Conservation (phyloP, 140 eudicot genomes). For the Stevia rebaudiana region DNA sequence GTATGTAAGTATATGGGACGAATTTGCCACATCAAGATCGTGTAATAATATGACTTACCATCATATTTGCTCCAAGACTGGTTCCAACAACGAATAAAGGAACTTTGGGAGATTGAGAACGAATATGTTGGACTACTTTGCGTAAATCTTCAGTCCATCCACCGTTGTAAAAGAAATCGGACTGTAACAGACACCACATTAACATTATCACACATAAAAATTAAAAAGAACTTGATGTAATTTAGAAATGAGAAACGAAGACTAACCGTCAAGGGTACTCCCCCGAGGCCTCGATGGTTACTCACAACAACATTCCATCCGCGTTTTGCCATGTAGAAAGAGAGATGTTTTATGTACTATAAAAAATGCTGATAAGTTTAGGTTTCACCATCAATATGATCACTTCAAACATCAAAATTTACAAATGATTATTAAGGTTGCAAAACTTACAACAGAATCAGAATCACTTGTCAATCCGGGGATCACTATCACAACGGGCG, state of each 20-base stretch:
- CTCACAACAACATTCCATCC: conserved; percentile 88
- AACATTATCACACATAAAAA: not conserved
- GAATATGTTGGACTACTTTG: conserved; percentile 59
- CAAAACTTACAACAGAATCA: conserved; percentile 56
- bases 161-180: conserved; percentile 82
- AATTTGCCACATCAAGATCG: not conserved
- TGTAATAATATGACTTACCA: conserved; percentile 41
- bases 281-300: conserved; percentile 98
- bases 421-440: not conserved
- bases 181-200: conserved; percentile 32
- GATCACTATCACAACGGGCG: conserved; percentile 66
- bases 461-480: conserved; percentile 92
- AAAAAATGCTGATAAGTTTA: not conserved
- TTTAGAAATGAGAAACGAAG: not conserved
- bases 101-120: conserved; percentile 50
- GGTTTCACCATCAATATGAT: not conserved
- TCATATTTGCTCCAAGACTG: conserved; percentile 94
- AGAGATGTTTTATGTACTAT: conserved; percentile 78
- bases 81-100: conserved; percentile 88
- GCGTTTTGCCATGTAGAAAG: conserved; percentile 61
- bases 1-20: not conserved
- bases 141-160: conserved; percentile 97
- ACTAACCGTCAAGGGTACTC: conserved; percentile 78
- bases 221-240: not conserved
- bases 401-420: not conserved